Percentiles rank a stretch among this genome's conserved stretches.
phyloP scores from a whole-genome alignment of 2,329 filamentous ascomycete species.

The Pestalotiopsis fici region DNA sequence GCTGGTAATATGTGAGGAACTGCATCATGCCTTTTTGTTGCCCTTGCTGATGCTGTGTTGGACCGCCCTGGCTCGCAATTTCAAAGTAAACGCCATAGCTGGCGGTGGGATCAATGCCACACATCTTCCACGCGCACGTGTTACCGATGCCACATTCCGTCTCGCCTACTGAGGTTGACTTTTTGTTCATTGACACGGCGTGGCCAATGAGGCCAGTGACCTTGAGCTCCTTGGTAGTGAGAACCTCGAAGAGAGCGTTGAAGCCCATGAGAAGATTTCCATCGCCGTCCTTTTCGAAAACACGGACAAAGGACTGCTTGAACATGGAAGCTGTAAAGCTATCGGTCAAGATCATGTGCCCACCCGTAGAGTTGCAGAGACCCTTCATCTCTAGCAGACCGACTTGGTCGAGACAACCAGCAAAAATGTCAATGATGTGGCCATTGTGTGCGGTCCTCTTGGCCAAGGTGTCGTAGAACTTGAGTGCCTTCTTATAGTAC shows the following conservation, averaged over 20 bases:
- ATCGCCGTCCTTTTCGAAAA: slow-evolving; percentile 95
- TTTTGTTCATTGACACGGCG: slow-evolving; percentile 96
- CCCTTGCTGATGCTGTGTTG: slow-evolving; percentile 80
- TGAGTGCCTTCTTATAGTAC: slow-evolving; percentile 96
- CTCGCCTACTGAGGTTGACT: slow-evolving; percentile 94
- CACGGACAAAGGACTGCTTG: slow-evolving; percentile 94
- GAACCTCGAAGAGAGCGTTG: slow-evolving; percentile 91
- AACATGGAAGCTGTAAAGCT: slow-evolving; percentile 99
- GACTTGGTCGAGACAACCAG: slow-evolving; percentile 95
- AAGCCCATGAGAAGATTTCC: slow-evolving; percentile 98
- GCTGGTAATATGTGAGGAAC: slow-evolving; percentile 98
- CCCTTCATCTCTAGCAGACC: slow-evolving; percentile 98
- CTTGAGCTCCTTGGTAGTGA: slow-evolving; percentile 98
- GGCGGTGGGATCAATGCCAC: slow-evolving; percentile 89
- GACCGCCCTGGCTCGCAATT: slow-evolving; percentile 90
- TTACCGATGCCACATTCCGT: slow-evolving; percentile 98
- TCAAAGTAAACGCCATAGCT: slow-evolving; percentile 98
- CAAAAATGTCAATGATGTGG: slow-evolving; percentile 96
- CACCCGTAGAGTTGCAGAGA: slow-evolving; percentile 91
- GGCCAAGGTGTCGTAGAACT: slow-evolving; percentile 94
- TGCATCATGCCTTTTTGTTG: slow-evolving; percentile 96
- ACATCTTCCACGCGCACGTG: slow-evolving; percentile 99
- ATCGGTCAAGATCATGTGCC: slow-evolving; percentile 97
- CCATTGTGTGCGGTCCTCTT: slow-evolving; percentile 96
- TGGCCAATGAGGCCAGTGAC: slow-evolving; percentile 97